These are phyloP conservation scores for Mesostigma viride DNA, from an alignment of 139 green algal genomes.

Conservation along the genomic window DNA sequence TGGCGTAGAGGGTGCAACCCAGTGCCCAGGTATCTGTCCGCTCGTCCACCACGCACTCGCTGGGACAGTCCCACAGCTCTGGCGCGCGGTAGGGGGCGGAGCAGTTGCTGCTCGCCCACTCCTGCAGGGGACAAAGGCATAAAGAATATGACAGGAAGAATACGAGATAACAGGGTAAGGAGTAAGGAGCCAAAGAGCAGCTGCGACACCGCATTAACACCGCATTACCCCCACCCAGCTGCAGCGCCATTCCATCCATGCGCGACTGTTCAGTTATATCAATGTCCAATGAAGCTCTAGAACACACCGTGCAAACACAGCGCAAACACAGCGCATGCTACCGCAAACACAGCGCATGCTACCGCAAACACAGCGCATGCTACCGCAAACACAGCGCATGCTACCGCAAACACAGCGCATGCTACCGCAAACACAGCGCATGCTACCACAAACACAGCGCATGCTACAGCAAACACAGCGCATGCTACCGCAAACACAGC, in stretches of 20 bases:
- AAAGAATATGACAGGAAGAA: not conserved
- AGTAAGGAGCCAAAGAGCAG: not conserved
- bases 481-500: not conserved
- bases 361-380: too few relatives aligned
- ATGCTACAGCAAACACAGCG: too few relatives aligned
- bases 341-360: too few relatives aligned
- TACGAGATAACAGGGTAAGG: not conserved
- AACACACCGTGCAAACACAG: not conserved
- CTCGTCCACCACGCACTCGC: slow-evolving; percentile 51
- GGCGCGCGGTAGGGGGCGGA: slow-evolving; percentile 77
- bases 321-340: too few relatives aligned
- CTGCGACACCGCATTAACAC: not conserved
- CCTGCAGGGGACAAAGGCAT: slow-evolving; percentile 9
- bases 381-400: too few relatives aligned
- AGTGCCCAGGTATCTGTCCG: slow-evolving; percentile 73
- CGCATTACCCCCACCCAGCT: not conserved
- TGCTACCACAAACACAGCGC: too few relatives aligned
- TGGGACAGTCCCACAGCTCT: slow-evolving; percentile 81
- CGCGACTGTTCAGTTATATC: not conserved
- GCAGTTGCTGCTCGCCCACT: slow-evolving; percentile 49
- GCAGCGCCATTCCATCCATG: not conserved
- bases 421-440: too few relatives aligned
- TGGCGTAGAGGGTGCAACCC: slow-evolving; percentile 58
- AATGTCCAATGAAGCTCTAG: not conserved
- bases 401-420: too few relatives aligned